These are phyloP conservation scores for Canna indica DNA, from an alignment of 176 grass and related monocot species.

Conservation along the genomic window DNA sequence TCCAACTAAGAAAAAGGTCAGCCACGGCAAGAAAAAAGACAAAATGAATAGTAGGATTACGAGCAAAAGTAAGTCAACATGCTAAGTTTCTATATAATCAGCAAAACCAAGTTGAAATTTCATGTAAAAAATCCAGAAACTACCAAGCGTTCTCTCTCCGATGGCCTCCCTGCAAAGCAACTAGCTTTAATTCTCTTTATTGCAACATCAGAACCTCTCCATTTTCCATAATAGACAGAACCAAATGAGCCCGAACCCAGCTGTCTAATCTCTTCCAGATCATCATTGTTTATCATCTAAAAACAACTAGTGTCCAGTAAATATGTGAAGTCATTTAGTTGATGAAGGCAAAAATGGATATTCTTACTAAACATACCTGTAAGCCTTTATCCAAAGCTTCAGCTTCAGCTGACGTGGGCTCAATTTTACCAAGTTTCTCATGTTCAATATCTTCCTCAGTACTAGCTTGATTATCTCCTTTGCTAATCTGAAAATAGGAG, in stretches of 20 bases:
- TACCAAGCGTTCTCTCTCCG: constrained; percentile 88
- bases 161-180: constrained; percentile 79
- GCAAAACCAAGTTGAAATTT: background rate
- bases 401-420: constrained; percentile 73
- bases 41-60: background rate
- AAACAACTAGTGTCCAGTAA: constrained; percentile 22
- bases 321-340: background rate
- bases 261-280: constrained; percentile 96
- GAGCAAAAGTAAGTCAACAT: background rate
- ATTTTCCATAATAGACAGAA: constrained; percentile 92
- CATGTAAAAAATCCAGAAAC: constrained; percentile 18
- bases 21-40: background rate
- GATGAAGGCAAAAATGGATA: background rate
- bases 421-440: constrained; percentile 51
- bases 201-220: constrained; percentile 94
- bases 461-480: constrained; percentile 24
- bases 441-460: constrained; percentile 33
- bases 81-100: background rate
- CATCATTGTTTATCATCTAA: constrained; percentile 93
- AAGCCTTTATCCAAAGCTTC: constrained; percentile 87
- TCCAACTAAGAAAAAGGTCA: background rate
- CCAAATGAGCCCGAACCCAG: constrained; percentile 92
- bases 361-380: constrained; percentile 44
- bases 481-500: constrained; percentile 19
- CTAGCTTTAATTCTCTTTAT: constrained; percentile 99